Percentiles rank a stretch among this genome's conserved stretches.
These are phyloP conservation scores for Alternaria conjuncta DNA, from an alignment of 2,329 filamentous ascomycete species.

Conservation along the genomic window DNA sequence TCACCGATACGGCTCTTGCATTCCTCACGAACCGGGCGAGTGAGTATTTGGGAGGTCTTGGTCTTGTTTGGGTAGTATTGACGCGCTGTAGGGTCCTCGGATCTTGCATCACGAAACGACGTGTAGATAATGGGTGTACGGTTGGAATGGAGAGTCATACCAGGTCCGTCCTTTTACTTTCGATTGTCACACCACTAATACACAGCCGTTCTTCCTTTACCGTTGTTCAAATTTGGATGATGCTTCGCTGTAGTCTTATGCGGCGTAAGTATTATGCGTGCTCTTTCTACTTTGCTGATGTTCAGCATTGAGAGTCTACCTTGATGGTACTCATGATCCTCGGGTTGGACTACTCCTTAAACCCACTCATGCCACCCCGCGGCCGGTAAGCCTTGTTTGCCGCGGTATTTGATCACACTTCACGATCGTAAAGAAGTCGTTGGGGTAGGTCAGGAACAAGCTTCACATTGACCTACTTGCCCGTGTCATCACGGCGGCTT, in stretches of 20 bases:
- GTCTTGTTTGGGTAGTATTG: constrained; percentile 17
- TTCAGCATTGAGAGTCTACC: background rate
- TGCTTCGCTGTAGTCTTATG: background rate
- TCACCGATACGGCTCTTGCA: background rate
- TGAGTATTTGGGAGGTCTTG: constrained; percentile 19
- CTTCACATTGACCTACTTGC: background rate
- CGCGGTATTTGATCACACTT: constrained; percentile 2
- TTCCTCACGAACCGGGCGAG: constrained; percentile 6
- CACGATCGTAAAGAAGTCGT: background rate
- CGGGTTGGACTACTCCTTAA: background rate
- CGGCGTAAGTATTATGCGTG: background rate
- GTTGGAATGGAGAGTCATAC: constrained; percentile 9
- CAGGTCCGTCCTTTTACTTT: constrained; percentile 13
- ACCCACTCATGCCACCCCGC: background rate
- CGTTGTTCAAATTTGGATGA: background rate
- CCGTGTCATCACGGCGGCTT: background rate
- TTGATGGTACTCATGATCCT: background rate
- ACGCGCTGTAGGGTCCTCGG: constrained; percentile 29
- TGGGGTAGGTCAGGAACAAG: background rate
- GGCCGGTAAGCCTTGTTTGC: constrained; percentile 4
- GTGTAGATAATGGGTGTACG: constrained; percentile 11
- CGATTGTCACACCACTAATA: constrained; percentile 6
- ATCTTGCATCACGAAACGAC: constrained; percentile 22
- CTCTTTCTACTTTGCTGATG: background rate
- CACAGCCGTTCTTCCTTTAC: background rate